Evolutionary conservation across 2,329 filamentous ascomycete genomes (phyloP).

Genomic region (Aspergillus pseudoviridinutans): DNA sequence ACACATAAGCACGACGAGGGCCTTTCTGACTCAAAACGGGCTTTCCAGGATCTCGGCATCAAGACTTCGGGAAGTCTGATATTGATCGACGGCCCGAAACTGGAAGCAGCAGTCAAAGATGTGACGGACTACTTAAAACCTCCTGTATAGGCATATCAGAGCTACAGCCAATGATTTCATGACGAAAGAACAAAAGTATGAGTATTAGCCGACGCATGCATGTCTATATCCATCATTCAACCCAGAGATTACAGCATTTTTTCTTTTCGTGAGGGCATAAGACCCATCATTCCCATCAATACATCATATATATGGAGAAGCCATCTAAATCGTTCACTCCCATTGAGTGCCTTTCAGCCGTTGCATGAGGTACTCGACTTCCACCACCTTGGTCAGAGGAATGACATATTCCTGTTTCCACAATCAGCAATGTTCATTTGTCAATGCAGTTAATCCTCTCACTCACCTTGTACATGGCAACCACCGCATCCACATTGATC

Average conservation of each 20-base stretch:
- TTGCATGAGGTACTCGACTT: constrained; percentile 98
- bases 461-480: constrained; percentile 70
- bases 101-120: constrained; percentile 70
- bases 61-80: constrained; percentile 80
- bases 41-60: constrained; percentile 91
- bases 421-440: background rate
- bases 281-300: background rate
- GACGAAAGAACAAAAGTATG: constrained; percentile 1
- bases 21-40: constrained; percentile 83
- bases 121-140: constrained; percentile 69
- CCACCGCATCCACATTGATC: constrained; percentile 88
- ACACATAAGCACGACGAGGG: constrained; percentile 73
- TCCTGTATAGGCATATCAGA: constrained; percentile 31
- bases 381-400: constrained; percentile 94
- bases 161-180: background rate
- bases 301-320: background rate
- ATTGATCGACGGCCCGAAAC: constrained; percentile 75
- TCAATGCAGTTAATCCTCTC: background rate
- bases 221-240: constrained; percentile 1
- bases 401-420: constrained; percentile 68
- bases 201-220: background rate
- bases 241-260: background rate
- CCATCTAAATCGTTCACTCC: constrained; percentile 30
- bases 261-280: background rate
- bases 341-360: constrained; percentile 59